Evolutionary conservation across 108 stramenopile species (phyloP), one percentile per base, ranked within the genome.

Genomic region (Seminavis robusta): DNA sequence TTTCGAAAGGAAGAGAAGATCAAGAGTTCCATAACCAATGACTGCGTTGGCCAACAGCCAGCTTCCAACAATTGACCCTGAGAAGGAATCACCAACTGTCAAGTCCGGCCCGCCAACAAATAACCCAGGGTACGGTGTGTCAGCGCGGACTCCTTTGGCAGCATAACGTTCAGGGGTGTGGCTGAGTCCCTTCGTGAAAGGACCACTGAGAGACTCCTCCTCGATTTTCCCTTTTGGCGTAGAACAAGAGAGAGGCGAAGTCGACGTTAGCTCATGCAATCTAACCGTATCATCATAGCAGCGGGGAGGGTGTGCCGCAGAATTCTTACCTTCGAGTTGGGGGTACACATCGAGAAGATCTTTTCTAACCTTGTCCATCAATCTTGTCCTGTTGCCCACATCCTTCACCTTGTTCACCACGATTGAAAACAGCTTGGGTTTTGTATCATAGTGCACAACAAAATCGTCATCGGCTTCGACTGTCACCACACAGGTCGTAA

Each of bases 391-490:
- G 31, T 80, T 77, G 20, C 59, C 80, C 11, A 58, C 24, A 9
- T 58, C 56, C 9, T 36, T 26, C 9, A 27, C 51, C 33, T 58
- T 61, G 2, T 47, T 49, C 65, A 76, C 73, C 16, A 76, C 61
- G 24, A 71, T 64, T 15, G 81, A 63, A 60, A 62, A 94, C 0
- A 94, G 72, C 66, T 75, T 78, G n/a, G 92, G 92, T 59, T 88
- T 86, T 13, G 84, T 83, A 31, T 88, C 92, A 63, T 86, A 88
- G 49, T 55, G 39, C 21, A 66, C 69, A 8, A 94, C 93, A 63
- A 91, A 89, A 45, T 94, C 87, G 59, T 94, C 93, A 54, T 89
- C 89, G 16, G 93, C 93, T 69, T 94, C 93, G 11, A 94, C 72
- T 8, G 93, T 91, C 5, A 94, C 86, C 2, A 94, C 93, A 61